Base-by-base conservation (phyloP, 2,329 filamentous ascomycete species). In the Zymoseptoria brevis region DNA sequence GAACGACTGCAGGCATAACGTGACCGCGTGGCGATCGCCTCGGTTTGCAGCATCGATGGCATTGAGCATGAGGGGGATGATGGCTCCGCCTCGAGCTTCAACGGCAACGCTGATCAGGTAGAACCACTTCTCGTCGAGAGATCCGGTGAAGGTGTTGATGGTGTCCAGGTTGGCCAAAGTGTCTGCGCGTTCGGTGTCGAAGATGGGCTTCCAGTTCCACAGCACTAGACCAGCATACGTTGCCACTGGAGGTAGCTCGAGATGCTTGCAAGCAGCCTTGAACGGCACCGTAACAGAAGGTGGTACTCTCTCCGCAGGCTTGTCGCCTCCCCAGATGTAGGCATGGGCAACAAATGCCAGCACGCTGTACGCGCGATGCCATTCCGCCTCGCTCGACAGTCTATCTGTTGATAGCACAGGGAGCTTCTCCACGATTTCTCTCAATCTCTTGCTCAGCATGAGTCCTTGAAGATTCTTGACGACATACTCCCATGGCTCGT, bases 81-180 rank as follows among this genome's bases (percentile, higher is more conserved):
- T 88, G 3, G 91, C 89, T 0, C 87, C 94, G 24, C 90, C 93
- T 58, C 90, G 87, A 57, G 92, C 91, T 76, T 99, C 94, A 64
- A 99, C 96, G 62, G 93, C 94, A 2, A 96, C 89, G 0, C 91
- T 96, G 56, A 97, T 85, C 11, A 99, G 81, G 73, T 97, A 99
- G 73, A 99, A 99, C 94, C 94, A 99, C 63, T 94, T 96, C 76
- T 99, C 94, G 72, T 99, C 94, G 57, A 96, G 80, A 7, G 91
- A 92, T 55, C 94, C 94, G 16, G 94, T 97, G 71, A 96, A 95
- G 16, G 94, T 96, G 69, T 86, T 85, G 61, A 97, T 80, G 1
- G 90, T 94, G 49, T 90, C 86, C 58, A 99, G 81, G 68, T 99
- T 97, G 70, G 94, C 87, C 52, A 97, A 81, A 64, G 85, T 85